Evolutionary conservation across 805 yeast genomes (phyloP).

Genomic region (Naumovozyma dairenensis): DNA sequence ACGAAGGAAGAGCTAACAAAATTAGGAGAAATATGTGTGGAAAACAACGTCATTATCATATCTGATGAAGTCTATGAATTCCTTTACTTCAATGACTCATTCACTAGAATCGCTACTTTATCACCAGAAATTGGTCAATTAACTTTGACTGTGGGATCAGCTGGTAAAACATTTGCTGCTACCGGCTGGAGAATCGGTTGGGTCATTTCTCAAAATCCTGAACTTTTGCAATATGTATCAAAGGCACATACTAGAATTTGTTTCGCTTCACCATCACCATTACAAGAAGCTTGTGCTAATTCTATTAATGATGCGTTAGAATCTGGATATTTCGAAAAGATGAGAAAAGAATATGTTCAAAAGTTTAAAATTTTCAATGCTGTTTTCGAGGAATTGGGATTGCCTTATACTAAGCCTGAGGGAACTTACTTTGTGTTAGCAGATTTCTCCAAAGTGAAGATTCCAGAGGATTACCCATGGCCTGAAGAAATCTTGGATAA

Average conservation of each 20-base stretch:
- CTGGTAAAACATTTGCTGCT: slow-evolving; percentile 97
- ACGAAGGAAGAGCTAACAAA: slow-evolving; percentile 59
- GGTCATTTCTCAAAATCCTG: slow-evolving; percentile 74
- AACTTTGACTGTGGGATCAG: slow-evolving; percentile 89
- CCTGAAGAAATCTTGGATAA: slow-evolving; percentile 60
- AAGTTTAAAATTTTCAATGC: slow-evolving; percentile 67
- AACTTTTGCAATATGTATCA: slow-evolving; percentile 67
- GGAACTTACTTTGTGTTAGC: slow-evolving; percentile 93
- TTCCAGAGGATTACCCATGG: slow-evolving; percentile 62
- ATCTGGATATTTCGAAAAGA: slow-evolving; percentile 57
- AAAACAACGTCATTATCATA: slow-evolving; percentile 70
- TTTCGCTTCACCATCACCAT: slow-evolving; percentile 81
- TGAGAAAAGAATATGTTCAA: slow-evolving; percentile 54
- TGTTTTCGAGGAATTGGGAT: slow-evolving; percentile 75
- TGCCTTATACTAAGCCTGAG: slow-evolving; percentile 84
- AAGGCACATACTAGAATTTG: slow-evolving; percentile 93
- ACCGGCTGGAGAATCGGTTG: slow-evolving; percentile 99
- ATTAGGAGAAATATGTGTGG: slow-evolving; percentile 76
- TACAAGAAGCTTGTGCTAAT: slow-evolving; percentile 84
- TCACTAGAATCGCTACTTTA: slow-evolving; percentile 78
- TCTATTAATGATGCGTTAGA: slow-evolving; percentile 56
- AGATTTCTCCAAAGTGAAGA: slow-evolving; percentile 69
- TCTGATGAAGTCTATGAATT: slow-evolving; percentile 96
- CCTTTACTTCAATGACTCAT: slow-evolving; percentile 55
- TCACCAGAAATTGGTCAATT: slow-evolving; percentile 68